A percentile compares a stretch with the other conserved stretches of the same genome.
Conservation (phyloP, 2,329 filamentous ascomycete species). For the Colletotrichum magnum region DNA sequence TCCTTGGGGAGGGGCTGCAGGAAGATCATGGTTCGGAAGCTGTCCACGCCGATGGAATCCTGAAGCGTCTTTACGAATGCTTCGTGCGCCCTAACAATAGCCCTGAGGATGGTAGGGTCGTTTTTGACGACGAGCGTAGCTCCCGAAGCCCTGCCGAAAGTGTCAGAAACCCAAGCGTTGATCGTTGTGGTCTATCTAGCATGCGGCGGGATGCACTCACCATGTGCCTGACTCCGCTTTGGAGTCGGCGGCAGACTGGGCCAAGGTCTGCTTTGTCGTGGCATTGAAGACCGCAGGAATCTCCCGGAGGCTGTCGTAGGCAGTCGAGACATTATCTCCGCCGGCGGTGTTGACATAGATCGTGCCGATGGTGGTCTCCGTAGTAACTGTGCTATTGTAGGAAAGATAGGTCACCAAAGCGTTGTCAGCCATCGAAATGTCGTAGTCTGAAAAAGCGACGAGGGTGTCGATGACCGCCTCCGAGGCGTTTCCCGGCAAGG, state of each 20-base stretch:
- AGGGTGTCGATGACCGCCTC: constrained; percentile 44
- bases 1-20: constrained; percentile 56
- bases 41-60: constrained; percentile 21
- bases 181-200: background rate
- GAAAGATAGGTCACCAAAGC: constrained; percentile 5
- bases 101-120: constrained; percentile 43
- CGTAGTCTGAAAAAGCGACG: constrained; percentile 45
- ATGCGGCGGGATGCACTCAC: background rate
- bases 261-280: background rate
- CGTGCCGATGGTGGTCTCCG: constrained; percentile 33
- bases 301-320: background rate
- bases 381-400: constrained; percentile 17
- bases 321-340: background rate
- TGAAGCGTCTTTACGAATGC: constrained; percentile 38
- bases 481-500: background rate
- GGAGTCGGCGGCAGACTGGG: background rate
- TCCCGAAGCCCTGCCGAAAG: constrained; percentile 46
- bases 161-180: constrained; percentile 10
- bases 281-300: background rate
- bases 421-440: constrained; percentile 8
- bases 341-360: constrained; percentile 43
- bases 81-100: constrained; percentile 46
- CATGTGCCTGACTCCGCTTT: background rate
- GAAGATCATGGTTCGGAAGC: constrained; percentile 44
- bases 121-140: constrained; percentile 37